Base-by-base conservation (phyloP, 371 early-diverging fungal genomes). In the Blakeslea trispora region DNA sequence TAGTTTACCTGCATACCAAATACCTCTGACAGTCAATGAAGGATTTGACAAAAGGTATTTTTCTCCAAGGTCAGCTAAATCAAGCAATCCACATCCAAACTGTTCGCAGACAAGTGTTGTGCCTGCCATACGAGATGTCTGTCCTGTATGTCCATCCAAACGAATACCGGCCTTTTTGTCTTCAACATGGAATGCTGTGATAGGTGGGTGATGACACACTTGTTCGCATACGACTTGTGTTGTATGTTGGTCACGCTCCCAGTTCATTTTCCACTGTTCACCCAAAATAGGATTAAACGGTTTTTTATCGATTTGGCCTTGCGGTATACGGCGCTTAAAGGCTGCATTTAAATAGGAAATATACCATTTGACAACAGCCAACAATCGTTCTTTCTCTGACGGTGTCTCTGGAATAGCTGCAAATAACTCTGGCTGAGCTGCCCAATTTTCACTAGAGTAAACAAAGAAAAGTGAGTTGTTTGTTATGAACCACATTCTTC, bases 261-360 rank as follows among this genome's bases (percentile, higher is more conserved):
- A 69, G 14, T 64, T 59, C 52, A 83, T 86, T 53, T 83, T 67
- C 66, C 81, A 91, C 64, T 90, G 90, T 57, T 91, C 92, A 39
- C 92, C 92, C 14, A 91, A 74, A 11, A 91, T 84, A 24, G 92
- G 92, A 49, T 91, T 91, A 58, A 82, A 91, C 5, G 92, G 92
- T 64, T 91, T 91, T 77, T 91, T 91, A 54, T 91, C 92, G 74
- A 74, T 74, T 57, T 77, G 71, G 0, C 74, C 78, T 37, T 74
- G 68, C 35, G 78, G 78, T 1, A 77, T 74, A 52, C 78, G 68
- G 39, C 72, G 59, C 13, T 63, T 58, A 53, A 80, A 85, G 7
- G 90, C 83, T 14, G 90, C 90, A 60, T 88, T 89, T 17, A 90
- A 75, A 28, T 86, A 87, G 8, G 90, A 88, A 49, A 90, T 82